Evolutionary conservation across 2,329 filamentous ascomycete genomes (phyloP).

Genomic region (Monosporascus sp.): DNA sequence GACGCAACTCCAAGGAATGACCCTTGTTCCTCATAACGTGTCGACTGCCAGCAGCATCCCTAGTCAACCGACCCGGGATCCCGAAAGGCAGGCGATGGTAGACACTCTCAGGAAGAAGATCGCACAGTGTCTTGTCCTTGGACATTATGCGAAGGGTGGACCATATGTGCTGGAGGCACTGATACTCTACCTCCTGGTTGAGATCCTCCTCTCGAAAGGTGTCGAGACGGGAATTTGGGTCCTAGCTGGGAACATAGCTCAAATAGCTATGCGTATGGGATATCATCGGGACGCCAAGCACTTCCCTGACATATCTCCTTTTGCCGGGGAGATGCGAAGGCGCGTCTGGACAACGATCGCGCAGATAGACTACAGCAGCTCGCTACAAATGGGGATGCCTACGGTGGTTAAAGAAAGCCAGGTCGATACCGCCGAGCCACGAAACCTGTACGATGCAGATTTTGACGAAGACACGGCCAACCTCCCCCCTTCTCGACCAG

Average conservation of each 20-base stretch:
- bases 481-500: slow-evolving; percentile 31
- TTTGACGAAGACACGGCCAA: slow-evolving; percentile 30
- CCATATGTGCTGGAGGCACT: slow-evolving; percentile 23
- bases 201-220: slow-evolving; percentile 9
- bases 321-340: slow-evolving; percentile 41
- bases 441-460: slow-evolving; percentile 39
- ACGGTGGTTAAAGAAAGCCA: slow-evolving; percentile 33
- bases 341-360: slow-evolving; percentile 36
- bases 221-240: slow-evolving; percentile 29
- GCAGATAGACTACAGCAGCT: slow-evolving; percentile 36
- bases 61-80: neutral
- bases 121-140: slow-evolving; percentile 29
- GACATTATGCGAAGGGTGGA: neutral
- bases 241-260: slow-evolving; percentile 27
- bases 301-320: slow-evolving; percentile 35
- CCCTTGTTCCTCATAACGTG: neutral
- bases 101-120: slow-evolving; percentile 21
- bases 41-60: slow-evolving; percentile 4
- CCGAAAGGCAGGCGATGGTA: slow-evolving; percentile 2
- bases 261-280: slow-evolving; percentile 30
- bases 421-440: slow-evolving; percentile 36
- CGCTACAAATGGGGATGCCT: slow-evolving; percentile 39
- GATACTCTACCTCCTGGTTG: slow-evolving; percentile 18
- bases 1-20: slow-evolving; percentile 11
- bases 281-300: slow-evolving; percentile 39